Percentiles rank a stretch among this genome's conserved stretches.
phyloP scores from a whole-genome alignment of 2,329 filamentous ascomycete species.

The Didymella arachidicola region DNA sequence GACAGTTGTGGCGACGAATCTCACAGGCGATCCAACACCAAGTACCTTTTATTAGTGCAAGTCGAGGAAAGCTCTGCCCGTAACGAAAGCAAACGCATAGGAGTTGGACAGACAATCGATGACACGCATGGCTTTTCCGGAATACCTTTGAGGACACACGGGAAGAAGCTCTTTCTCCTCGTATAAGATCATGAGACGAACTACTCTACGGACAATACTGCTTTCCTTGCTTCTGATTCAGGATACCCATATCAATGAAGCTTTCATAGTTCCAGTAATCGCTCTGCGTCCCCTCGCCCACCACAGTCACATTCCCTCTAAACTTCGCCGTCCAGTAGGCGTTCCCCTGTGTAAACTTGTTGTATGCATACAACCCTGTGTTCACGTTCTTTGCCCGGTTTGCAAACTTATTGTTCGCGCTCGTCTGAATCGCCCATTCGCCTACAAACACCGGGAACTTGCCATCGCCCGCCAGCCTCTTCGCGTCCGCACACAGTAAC shows the following conservation, averaged over 20 bases:
- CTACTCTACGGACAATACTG: conserved; percentile 10
- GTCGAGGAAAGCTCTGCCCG: too few relatives aligned
- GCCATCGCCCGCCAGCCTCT: conserved; percentile 18
- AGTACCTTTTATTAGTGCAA: background rate
- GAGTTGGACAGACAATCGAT: background rate
- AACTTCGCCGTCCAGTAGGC: conserved; percentile 40
- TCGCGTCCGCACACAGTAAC: conserved; percentile 28
- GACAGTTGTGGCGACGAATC: background rate
- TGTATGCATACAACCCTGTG: conserved; percentile 45
- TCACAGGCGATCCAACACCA: background rate
- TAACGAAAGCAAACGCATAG: background rate
- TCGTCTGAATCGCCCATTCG: conserved; percentile 47
- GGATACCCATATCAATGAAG: conserved; percentile 19
- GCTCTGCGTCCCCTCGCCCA: conserved; percentile 23
- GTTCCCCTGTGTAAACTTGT: conserved; percentile 44
- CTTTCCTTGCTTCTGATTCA: conserved; percentile 16
- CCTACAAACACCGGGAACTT: conserved; percentile 45
- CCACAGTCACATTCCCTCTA: conserved; percentile 24
- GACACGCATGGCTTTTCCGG: background rate
- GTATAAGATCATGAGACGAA: background rate
- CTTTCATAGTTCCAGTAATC: conserved; percentile 28
- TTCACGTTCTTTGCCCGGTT: conserved; percentile 41
- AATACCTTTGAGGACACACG: too few relatives aligned
- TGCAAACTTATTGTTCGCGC: conserved; percentile 44
- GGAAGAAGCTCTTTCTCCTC: background rate